Conservation (phyloP, 805 yeast species). For the Torulaspora quercuum region DNA sequence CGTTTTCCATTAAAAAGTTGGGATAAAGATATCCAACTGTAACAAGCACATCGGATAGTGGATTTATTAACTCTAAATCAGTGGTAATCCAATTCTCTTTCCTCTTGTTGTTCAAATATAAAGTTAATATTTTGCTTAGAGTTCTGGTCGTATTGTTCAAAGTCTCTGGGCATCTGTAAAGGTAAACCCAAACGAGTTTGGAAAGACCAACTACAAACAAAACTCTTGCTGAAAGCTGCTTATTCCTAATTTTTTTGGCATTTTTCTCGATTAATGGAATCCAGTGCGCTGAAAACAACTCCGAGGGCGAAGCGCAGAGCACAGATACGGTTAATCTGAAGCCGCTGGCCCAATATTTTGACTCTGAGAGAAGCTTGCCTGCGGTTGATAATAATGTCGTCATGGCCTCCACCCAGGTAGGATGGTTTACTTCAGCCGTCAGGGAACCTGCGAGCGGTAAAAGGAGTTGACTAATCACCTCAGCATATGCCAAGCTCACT, state of each 20-base stretch:
- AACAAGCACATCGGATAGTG: conserved; percentile 70
- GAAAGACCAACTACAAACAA: conserved; percentile 63
- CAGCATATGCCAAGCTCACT: conserved; percentile 75
- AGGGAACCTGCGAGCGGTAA: conserved; percentile 79
- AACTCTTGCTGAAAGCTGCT: conserved; percentile 48
- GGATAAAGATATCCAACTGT: conserved; percentile 75
- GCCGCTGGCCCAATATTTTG: conserved; percentile 61
- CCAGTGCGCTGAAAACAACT: conserved; percentile 73
- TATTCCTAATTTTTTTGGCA: conserved; percentile 61
- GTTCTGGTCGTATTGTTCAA: conserved; percentile 81
- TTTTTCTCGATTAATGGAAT: conserved; percentile 59
- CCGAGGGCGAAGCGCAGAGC: conserved; percentile 76
- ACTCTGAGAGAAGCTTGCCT: conserved; percentile 42
- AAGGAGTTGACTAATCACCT: conserved; percentile 69
- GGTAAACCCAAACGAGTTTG: conserved; percentile 83
- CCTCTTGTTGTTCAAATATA: conserved; percentile 52
- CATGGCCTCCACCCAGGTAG: conserved; percentile 87
- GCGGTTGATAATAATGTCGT: conserved; percentile 54
- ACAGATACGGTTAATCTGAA: conserved; percentile 67
- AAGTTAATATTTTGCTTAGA: conserved; percentile 58
- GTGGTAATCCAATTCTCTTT: conserved; percentile 76
- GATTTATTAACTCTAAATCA: conserved; percentile 57
- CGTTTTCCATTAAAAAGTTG: conserved; percentile 75
- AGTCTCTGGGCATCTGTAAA: conserved; percentile 83
- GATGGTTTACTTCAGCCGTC: conserved; percentile 94